Percentiles rank a stretch among this genome's conserved stretches.
Conservation (phyloP, 1,284 basidiomycete genomes). For the Malassezia nana region DNA sequence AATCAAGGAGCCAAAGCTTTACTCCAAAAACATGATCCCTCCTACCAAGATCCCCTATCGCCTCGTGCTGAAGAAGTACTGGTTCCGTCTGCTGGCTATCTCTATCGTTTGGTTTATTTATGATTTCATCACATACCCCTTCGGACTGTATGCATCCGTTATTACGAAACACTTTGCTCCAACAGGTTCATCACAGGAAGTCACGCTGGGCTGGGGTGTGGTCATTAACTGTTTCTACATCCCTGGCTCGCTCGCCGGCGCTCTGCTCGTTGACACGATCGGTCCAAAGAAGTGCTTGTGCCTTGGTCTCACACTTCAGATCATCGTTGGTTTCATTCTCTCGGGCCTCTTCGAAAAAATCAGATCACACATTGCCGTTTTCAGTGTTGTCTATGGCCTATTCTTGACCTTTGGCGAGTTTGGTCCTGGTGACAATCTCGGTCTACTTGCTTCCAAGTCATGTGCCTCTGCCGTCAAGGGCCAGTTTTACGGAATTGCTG, state of each 20-base stretch:
- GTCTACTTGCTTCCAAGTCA: slow-evolving; percentile 33
- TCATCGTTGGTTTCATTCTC: slow-evolving; percentile 55
- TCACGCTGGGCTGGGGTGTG: slow-evolving; percentile 44
- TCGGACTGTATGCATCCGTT: slow-evolving; percentile 67
- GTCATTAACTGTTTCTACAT: slow-evolving; percentile 52
- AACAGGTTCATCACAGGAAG: not conserved
- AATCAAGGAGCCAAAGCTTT: slow-evolving; percentile 67
- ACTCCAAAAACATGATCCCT: slow-evolving; percentile 65
- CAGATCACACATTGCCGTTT: slow-evolving; percentile 31
- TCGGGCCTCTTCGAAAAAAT: slow-evolving; percentile 33
- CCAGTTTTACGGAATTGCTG: slow-evolving; percentile 49
- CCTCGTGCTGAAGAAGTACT: slow-evolving; percentile 72
- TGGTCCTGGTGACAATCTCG: slow-evolving; percentile 50
- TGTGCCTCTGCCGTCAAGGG: slow-evolving; percentile 36
- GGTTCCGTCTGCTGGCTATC: slow-evolving; percentile 60
- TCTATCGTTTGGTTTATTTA: slow-evolving; percentile 59
- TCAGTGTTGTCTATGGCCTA: slow-evolving; percentile 67
- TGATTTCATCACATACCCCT: slow-evolving; percentile 35
- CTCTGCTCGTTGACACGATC: slow-evolving; percentile 57
- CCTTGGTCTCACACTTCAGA: slow-evolving; percentile 31
- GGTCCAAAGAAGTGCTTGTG: slow-evolving; percentile 43
- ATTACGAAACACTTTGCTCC: slow-evolving; percentile 47
- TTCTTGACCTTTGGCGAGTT: slow-evolving; percentile 78
- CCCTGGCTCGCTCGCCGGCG: slow-evolving; percentile 63
- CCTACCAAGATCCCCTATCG: slow-evolving; percentile 61